A percentile compares a stretch with the other conserved stretches of the same genome.
Evolutionary conservation across 2,329 filamentous ascomycete genomes (phyloP).

Genomic region (Cyphellophora europaea): DNA sequence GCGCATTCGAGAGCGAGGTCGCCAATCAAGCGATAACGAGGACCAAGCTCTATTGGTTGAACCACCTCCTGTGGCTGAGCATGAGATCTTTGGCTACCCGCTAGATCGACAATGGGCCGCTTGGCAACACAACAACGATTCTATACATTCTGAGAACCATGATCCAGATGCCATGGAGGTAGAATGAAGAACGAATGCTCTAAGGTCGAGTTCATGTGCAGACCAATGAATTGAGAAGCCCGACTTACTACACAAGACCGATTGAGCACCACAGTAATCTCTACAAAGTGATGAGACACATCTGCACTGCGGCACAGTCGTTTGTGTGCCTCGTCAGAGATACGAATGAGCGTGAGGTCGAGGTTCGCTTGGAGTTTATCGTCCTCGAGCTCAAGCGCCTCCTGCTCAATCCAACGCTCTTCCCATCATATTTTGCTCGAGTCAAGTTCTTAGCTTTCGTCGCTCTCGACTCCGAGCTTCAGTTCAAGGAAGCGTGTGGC

Average conservation of each 20-base stretch:
- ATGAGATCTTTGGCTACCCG: not conserved
- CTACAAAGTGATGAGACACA: no score
- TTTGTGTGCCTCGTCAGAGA: conserved; percentile 6
- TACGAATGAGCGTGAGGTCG: conserved; percentile 3
- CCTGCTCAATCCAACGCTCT: conserved; percentile 9
- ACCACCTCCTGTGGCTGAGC: not conserved
- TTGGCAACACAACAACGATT: not conserved
- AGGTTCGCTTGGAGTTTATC: conserved; percentile 8
- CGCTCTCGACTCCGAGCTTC: conserved; percentile 11
- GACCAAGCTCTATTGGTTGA: not conserved
- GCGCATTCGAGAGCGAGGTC: conserved; percentile 54
- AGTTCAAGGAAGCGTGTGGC: conserved; percentile 10
- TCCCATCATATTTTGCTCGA: conserved; percentile 8
- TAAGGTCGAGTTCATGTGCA: no score
- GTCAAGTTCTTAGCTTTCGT: conserved; percentile 8
- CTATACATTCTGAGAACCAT: no score
- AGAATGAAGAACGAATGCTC: no score
- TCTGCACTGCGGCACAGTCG: conserved; percentile 11
- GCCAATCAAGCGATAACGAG: conserved; percentile 12
- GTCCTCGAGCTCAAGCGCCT: conserved; percentile 8
- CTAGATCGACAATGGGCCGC: not conserved
- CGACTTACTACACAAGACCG: no score
- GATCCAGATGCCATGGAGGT: conserved; percentile 23
- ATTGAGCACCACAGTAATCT: no score
- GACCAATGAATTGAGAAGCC: conserved; percentile 1